Percentiles rank a stretch among this genome's conserved stretches.
phyloP scores from a whole-genome alignment of 2,329 filamentous ascomycete genomes.

The Pseudocercospora fuligena region DNA sequence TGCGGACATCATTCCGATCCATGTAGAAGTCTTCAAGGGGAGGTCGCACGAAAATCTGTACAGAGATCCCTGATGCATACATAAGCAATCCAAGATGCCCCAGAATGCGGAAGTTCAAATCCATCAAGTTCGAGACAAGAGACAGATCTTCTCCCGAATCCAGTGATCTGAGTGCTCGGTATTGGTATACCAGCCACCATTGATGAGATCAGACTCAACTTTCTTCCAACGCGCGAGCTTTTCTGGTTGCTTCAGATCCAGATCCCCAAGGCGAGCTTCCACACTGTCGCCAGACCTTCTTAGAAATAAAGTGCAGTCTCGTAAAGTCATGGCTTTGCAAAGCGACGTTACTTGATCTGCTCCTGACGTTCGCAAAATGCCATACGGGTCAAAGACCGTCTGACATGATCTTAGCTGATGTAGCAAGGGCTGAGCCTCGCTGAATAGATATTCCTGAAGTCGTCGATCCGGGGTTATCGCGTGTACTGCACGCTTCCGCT shows the following conservation, averaged over 20 bases:
- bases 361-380: conserved; percentile 31
- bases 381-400: conserved; percentile 44
- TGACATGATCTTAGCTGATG: conserved; percentile 45
- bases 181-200: conserved; percentile 49
- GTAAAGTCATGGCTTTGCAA: conserved; percentile 52
- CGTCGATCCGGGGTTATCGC: conserved; percentile 31
- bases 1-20: background rate
- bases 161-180: conserved; percentile 26
- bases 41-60: background rate
- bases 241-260: conserved; percentile 52
- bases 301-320: conserved; percentile 54
- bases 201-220: conserved; percentile 46
- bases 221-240: conserved; percentile 49
- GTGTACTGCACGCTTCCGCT: conserved; percentile 32
- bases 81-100: background rate
- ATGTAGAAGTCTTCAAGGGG: background rate
- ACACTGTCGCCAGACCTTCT: conserved; percentile 34
- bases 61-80: background rate
- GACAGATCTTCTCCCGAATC: conserved; percentile 31
- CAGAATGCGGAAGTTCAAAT: background rate
- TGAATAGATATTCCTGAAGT: conserved; percentile 36
- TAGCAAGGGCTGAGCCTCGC: conserved; percentile 44
- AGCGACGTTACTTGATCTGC: conserved; percentile 29
- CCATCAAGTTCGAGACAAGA: conserved; percentile 26
- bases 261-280: conserved; percentile 51